Evolutionary conservation across 441 rosid genomes (phyloP), one percentile per base, ranked within the genome.

Genomic region (Gossypium trilobum): DNA sequence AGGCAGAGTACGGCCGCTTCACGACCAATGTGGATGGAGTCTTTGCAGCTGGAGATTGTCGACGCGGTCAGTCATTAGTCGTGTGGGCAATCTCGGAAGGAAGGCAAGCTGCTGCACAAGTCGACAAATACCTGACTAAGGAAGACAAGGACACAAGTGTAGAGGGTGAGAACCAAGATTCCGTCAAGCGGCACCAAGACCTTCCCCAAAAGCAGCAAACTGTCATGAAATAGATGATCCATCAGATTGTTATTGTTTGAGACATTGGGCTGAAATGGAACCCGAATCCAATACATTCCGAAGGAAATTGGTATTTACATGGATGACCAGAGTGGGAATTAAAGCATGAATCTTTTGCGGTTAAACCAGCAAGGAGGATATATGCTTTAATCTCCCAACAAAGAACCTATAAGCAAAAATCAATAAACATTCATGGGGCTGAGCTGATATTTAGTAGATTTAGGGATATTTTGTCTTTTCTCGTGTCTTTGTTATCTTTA

Each of bases 81-180:
- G 99, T 96, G 0, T 96, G 99, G 99, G 99, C 99, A 19, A 93
- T 96, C 76, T 85, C 97, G 9, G 99, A 96, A 83, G 99, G 99
- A 71, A 86, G 99, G 42, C 99, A 93, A 85, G 85, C 98, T 4
- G 99, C 99, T 33, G 81, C 95, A 10, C 95, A 93, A 78, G 99
- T 96, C 0, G 97, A 96, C 76, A 87, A 79, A 16, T 96, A 73
- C 81, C 88, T 96, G 13, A 42, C 73, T 9, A 36, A 29, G 36
- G 80, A 82, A 20, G 88, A 86, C 17, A 63, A 73, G 25, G 74
- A 67, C 5, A 16, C 44, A 0, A 5, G 2, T 2, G 17, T 4
- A 0, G 70, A 42, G 51, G 58, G 23, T 0, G 81, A 27, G 36
- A 33, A 39, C 46, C 79, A 79, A 27, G 81, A 77, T 39, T 10